phyloP scores from a whole-genome alignment of 129 eudicot species.

The Flaveria robusta region DNA sequence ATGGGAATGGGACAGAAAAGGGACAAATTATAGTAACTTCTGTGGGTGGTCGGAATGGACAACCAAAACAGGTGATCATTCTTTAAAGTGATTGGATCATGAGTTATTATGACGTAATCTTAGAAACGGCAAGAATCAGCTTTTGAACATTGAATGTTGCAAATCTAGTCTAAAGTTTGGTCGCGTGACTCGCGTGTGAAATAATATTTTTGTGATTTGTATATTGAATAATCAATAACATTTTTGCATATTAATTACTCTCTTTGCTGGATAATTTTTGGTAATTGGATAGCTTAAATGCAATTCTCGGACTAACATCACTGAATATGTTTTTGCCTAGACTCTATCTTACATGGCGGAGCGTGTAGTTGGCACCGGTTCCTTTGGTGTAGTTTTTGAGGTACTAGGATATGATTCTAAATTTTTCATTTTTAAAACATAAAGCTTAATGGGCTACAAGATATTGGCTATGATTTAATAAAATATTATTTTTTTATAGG shows the following conservation, averaged over 20 bases:
- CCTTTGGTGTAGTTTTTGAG: constrained; percentile 47
- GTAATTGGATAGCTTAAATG: background rate
- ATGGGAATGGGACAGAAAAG: constrained; percentile 80
- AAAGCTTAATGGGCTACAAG: background rate
- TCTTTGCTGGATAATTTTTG: background rate
- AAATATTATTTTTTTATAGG: constrained; percentile 21
- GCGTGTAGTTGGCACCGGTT: constrained; percentile 43
- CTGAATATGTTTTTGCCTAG: constrained; percentile 29
- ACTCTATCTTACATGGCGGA: constrained; percentile 34
- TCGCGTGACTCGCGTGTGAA: background rate
- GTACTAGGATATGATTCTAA: constrained; percentile 23
- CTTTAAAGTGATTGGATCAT: background rate
- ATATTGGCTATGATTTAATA: background rate
- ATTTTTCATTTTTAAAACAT: background rate
- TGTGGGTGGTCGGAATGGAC: constrained; percentile 84
- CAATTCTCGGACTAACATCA: background rate
- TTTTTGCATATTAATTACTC: background rate
- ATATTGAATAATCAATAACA: background rate
- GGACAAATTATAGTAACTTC: constrained; percentile 84
- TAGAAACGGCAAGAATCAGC: background rate
- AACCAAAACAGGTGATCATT: constrained; percentile 73
- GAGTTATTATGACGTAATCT: background rate
- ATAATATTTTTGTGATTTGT: background rate
- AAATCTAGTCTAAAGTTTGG: background rate
- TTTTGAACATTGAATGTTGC: constrained; percentile 10